Evolutionary conservation across 2,329 filamentous ascomycete genomes (phyloP).

Genomic region (Alternaria sp.): DNA sequence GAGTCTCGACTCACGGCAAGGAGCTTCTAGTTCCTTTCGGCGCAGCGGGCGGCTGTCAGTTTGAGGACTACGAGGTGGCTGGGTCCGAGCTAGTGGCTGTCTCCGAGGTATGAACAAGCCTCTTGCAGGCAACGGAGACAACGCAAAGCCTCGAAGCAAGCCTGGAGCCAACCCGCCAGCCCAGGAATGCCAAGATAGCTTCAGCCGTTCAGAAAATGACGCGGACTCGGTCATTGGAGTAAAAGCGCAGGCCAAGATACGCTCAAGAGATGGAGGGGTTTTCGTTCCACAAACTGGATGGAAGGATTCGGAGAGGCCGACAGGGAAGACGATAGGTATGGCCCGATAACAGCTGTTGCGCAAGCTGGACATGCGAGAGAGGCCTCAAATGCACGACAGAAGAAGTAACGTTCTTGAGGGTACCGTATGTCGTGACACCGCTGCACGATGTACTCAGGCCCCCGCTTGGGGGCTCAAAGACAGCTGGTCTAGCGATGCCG

Average conservation of each 20-base stretch:
- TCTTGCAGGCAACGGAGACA: conserved; percentile 26
- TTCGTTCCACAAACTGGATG: conserved; percentile 7
- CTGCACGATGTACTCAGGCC: neutral
- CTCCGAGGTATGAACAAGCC: conserved; percentile 33
- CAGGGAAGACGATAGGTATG: conserved; percentile 6
- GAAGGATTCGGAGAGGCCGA: conserved; percentile 32
- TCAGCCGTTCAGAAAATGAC: conserved; percentile 14
- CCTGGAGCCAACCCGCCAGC: conserved; percentile 28
- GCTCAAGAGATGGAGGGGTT: conserved; percentile 31
- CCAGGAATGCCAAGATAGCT: conserved; percentile 38
- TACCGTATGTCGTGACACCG: neutral
- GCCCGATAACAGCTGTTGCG: neutral
- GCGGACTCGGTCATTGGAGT: conserved; percentile 34
- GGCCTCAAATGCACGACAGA: neutral
- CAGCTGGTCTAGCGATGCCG: neutral
- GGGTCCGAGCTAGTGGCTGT: conserved; percentile 7
- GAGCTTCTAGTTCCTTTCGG: neutral
- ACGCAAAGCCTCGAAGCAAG: conserved; percentile 18
- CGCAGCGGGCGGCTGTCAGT: neutral
- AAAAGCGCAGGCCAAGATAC: conserved; percentile 31
- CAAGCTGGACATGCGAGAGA: neutral
- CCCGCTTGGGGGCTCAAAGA: neutral
- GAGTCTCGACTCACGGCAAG: conserved; percentile 2
- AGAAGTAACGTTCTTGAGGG: neutral
- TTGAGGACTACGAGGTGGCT: neutral